Base-by-base conservation (phyloP, 768 basidiomycete genomes). In the Lactifluus hygrophoroides region DNA sequence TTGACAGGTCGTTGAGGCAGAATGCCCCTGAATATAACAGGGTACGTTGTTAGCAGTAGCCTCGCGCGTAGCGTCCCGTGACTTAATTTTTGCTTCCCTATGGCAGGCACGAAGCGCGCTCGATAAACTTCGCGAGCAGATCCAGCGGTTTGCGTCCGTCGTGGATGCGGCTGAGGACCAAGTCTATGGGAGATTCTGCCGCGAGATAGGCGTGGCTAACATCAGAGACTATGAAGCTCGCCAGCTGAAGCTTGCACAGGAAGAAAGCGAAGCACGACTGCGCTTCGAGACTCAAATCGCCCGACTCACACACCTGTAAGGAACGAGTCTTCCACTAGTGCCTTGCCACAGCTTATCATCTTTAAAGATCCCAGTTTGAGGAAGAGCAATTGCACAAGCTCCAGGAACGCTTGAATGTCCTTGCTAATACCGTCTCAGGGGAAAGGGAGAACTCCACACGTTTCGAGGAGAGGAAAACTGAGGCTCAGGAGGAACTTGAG, bases 221-320 rank as follows among this genome's bases (percentile, higher is more conserved):
- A 92, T 99, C 62, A 83, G 94, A 27, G 91, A 94, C 65, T 99
- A 94, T 68, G 95, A 98, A 71, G 88, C 92, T 68, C 83, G 88
- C 21, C 92, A 95, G 67, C 75, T 97, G 30, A 89, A 86, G 69
- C 81, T 90, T 23, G 91, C 90, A 0, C 86, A 93, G 70, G 89
- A 90, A 65, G 92, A 93, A 70, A 89, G 82, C 66, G 90, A 89
- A 65, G 89, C 88, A 8, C 75, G 90, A 57, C 72, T 94, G 63
- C 80, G 86, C 47, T 95, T 83, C 64, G 86, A 93, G 63, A 88
- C 85, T 5, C 92, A 94, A 69, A 88, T 94, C 58, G 86, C 88
- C 0, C 79, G 94, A 9, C 74, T 97, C 56, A 83, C 80, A 2
- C 90, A 94, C 71, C 88, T 91, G 94, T 93, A 69, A 55, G 84